Conservation (phyloP, 2,329 filamentous ascomycete species). For the Mycosphaerella sp. region DNA sequence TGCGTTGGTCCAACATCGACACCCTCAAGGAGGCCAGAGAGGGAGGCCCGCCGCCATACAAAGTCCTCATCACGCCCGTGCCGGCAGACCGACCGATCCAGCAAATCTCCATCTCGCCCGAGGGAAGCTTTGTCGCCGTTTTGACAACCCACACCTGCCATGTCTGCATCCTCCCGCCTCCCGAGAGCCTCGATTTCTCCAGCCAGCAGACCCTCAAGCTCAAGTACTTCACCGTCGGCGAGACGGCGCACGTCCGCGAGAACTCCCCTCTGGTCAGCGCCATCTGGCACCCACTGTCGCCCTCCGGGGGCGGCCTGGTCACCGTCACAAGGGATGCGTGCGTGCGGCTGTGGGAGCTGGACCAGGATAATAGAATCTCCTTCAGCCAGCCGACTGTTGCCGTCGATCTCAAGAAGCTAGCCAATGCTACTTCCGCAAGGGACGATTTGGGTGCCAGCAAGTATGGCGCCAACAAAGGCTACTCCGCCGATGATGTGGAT, state of each 20-base stretch:
- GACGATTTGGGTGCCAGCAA: conserved; percentile 76
- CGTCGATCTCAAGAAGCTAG: conserved; percentile 82
- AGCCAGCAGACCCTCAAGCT: conserved; percentile 67
- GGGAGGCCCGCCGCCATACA: conserved; percentile 18
- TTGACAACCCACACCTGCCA: conserved; percentile 83
- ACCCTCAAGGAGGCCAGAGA: conserved; percentile 59
- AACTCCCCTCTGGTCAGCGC: conserved; percentile 73
- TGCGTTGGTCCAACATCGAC: conserved; percentile 83
- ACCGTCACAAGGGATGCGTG: conserved; percentile 85
- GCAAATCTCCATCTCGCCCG: conserved; percentile 78
- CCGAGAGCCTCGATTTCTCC: conserved; percentile 64
- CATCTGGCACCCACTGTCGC: conserved; percentile 87
- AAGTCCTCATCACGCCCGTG: conserved; percentile 63
- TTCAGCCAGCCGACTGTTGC: conserved; percentile 79
- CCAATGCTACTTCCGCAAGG: conserved; percentile 72
- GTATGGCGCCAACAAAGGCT: conserved; percentile 68
- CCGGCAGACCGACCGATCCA: conserved; percentile 64
- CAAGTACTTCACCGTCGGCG: conserved; percentile 86
- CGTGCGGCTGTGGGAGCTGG: conserved; percentile 85
- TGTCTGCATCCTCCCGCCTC: conserved; percentile 76
- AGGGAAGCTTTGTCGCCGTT: conserved; percentile 74
- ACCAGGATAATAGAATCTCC: conserved; percentile 74
- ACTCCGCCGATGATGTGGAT: conserved; percentile 82
- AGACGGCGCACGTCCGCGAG: conserved; percentile 83
- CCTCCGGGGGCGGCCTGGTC: conserved; percentile 73